phyloP scores from a whole-genome alignment of 2,329 filamentous ascomycete species.

The Botrytis sinoallii region DNA sequence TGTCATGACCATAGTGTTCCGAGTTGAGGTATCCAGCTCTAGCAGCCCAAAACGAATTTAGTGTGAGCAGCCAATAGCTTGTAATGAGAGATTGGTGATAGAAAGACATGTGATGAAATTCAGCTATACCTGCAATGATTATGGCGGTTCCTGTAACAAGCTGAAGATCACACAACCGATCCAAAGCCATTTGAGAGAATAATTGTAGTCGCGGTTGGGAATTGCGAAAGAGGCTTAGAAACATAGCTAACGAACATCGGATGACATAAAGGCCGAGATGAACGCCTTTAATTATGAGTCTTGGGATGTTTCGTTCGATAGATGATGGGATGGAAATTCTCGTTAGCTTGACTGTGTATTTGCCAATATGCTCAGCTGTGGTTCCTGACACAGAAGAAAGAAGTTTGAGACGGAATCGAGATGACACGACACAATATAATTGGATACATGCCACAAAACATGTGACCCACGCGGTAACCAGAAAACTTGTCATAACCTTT shows the following conservation, averaged over 20 bases:
- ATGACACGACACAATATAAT: constrained; percentile 18
- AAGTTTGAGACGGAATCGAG: not conserved
- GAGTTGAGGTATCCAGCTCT: constrained; percentile 18
- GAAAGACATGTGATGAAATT: constrained; percentile 19
- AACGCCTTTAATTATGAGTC: not conserved
- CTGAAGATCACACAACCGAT: constrained; percentile 23
- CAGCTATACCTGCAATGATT: constrained; percentile 21
- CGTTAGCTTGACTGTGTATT: constrained; percentile 9
- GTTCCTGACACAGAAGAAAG: constrained; percentile 5
- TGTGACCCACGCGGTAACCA: constrained; percentile 22
- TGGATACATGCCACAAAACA: constrained; percentile 21
- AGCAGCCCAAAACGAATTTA: constrained; percentile 24
- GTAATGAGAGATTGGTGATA: constrained; percentile 24
- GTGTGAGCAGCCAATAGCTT: constrained; percentile 23
- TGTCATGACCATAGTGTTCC: constrained; percentile 4
- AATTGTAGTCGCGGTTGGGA: constrained; percentile 1
- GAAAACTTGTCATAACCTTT: constrained; percentile 22
- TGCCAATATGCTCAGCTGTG: constrained; percentile 11
- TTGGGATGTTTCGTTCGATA: not conserved
- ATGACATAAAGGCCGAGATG: not conserved
- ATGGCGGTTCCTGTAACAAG: constrained; percentile 22
- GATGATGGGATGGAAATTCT: not conserved
- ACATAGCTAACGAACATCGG: constrained; percentile 1
- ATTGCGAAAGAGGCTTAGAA: constrained; percentile 9
- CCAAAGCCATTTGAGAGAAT: constrained; percentile 18